A percentile compares a stretch with the other conserved stretches of the same genome.
Evolutionary conservation across 352 stramenopile species (phyloP).

Genomic region (Phytophthora brassicae): DNA sequence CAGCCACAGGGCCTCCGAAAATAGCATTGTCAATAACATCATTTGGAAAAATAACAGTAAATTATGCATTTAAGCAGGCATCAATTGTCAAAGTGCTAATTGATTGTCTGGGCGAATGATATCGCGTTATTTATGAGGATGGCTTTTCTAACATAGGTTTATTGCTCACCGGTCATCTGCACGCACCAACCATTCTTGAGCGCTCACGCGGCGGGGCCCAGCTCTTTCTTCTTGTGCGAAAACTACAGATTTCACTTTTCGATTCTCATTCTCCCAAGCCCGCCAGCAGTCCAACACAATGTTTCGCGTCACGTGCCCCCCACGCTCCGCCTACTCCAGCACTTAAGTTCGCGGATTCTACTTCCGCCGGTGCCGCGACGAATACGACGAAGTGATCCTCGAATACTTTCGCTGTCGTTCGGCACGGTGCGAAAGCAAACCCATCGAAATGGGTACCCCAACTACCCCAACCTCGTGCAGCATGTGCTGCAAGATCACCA

Average conservation of each 20-base stretch:
- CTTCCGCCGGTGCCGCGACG: background rate
- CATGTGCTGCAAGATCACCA: background rate
- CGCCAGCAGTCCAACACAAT: background rate
- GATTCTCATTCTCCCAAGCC: background rate
- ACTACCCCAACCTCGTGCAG: background rate
- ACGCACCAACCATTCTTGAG: background rate
- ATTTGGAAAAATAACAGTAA: slow-evolving; percentile 13
- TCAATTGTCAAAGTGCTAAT: background rate
- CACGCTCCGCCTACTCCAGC: background rate
- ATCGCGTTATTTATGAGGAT: slow-evolving; percentile 1
- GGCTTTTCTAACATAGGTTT: background rate
- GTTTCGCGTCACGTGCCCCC: background rate
- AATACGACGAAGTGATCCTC: background rate
- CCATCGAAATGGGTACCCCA: background rate
- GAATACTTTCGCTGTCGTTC: background rate
- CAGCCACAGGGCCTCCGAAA: slow-evolving; percentile 12
- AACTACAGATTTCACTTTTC: background rate
- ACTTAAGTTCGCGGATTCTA: background rate
- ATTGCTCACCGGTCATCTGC: background rate
- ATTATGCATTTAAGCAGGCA: slow-evolving; percentile 9
- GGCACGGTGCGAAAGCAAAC: background rate
- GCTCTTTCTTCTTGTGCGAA: background rate
- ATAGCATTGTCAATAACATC: slow-evolving; percentile 15
- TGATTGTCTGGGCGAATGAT: background rate
- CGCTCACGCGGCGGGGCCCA: background rate